phyloP scores from a whole-genome alignment of 2,329 filamentous ascomycete species.

The Chrysosporium queenslandicum region DNA sequence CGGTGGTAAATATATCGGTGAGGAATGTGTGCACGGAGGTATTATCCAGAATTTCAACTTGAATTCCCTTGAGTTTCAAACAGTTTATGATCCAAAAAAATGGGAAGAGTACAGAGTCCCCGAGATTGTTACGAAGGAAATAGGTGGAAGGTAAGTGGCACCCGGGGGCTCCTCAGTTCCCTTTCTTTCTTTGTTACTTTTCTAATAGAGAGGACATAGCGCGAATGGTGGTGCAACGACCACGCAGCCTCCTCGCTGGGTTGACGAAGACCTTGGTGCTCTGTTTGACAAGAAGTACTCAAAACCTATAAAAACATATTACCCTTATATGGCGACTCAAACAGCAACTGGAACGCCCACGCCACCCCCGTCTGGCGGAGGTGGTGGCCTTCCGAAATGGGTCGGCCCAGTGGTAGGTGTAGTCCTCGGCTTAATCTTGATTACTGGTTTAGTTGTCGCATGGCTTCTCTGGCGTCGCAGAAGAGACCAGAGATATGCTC shows the following conservation, averaged over 20 bases:
- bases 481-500: slow-evolving; percentile 35
- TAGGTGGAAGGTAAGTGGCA: slow-evolving; percentile 30
- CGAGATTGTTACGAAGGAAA: slow-evolving; percentile 22
- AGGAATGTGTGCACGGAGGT: slow-evolving; percentile 42
- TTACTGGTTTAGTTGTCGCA: slow-evolving; percentile 42
- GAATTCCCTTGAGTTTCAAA: slow-evolving; percentile 27
- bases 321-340: slow-evolving; percentile 43
- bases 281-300: slow-evolving; percentile 51
- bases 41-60: slow-evolving; percentile 44
- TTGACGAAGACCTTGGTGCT: slow-evolving; percentile 37
- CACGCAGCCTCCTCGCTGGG: slow-evolving; percentile 36
- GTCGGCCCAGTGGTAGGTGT: slow-evolving; percentile 54
- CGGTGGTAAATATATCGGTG: slow-evolving; percentile 22
- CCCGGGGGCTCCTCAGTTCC: neutral
- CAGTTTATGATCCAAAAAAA: slow-evolving; percentile 24
- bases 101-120: slow-evolving; percentile 28
- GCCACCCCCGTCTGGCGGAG: slow-evolving; percentile 18
- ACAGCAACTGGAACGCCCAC: slow-evolving; percentile 9
- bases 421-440: slow-evolving; percentile 50
- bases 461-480: slow-evolving; percentile 43
- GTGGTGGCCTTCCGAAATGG: slow-evolving; percentile 44
- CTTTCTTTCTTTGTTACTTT: neutral
- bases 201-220: slow-evolving; percentile 17
- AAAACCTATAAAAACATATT: slow-evolving; percentile 47
- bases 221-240: slow-evolving; percentile 27